phyloP scores from a whole-genome alignment of 345 rosid genomes.

The Eutrema japonicum region DNA sequence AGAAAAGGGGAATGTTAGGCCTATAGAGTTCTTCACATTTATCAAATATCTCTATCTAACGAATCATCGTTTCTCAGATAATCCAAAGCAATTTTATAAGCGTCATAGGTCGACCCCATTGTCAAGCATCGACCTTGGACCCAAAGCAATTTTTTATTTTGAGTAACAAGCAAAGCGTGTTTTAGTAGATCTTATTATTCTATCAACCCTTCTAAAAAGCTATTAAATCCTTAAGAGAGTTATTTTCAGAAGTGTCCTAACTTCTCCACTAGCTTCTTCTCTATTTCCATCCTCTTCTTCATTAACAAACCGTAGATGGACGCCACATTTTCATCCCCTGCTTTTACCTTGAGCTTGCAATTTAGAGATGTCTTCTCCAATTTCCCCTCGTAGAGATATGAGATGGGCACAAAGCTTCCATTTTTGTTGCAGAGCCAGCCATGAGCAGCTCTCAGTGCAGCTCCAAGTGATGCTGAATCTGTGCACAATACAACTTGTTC shows the following conservation, averaged over 20 bases:
- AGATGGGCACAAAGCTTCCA: conserved; percentile 69
- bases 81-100: background rate
- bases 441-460: conserved; percentile 86
- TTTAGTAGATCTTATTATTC: background rate
- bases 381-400: conserved; percentile 65
- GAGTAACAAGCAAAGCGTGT: background rate
- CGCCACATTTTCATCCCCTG: conserved; percentile 58
- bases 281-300: conserved; percentile 80
- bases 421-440: conserved; percentile 83
- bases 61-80: background rate
- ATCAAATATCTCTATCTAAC: no score
- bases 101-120: background rate
- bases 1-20: background rate
- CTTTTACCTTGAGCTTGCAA: conserved; percentile 66
- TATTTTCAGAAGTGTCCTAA: conserved; percentile 58
- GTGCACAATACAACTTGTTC: conserved; percentile 10
- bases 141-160: no score
- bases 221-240: background rate
- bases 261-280: conserved; percentile 67
- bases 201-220: background rate
- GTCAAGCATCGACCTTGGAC: background rate
- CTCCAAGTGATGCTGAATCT: conserved; percentile 98
- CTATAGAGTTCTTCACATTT: no score
- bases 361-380: conserved; percentile 66
- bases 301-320: conserved; percentile 55